Evolutionary conservation across 345 rosid species (phyloP), one percentile per base, ranked within the genome.

Genomic region (Cardamine resedifolia): DNA sequence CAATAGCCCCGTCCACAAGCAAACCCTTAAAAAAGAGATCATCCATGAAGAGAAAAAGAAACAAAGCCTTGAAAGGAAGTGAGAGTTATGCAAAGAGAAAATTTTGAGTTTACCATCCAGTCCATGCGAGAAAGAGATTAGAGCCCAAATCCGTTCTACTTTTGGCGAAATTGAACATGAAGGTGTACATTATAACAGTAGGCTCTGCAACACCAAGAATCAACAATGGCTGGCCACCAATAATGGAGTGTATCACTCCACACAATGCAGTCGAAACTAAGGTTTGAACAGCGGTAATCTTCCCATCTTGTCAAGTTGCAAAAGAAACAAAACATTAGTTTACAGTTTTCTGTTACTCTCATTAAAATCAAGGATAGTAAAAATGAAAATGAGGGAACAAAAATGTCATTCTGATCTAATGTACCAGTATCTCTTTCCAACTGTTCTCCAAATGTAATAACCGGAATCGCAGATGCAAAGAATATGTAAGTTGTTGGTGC

Each of bases 131-230:
- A 75, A 91, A 94, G 70, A 91, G 95, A 60, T 78, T 71, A 53
- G 90, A 66, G 8, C 97, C 97, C 90, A 94, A 85, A 47, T 88
- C 95, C 15, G 83, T 71, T 76, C 91, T 81, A 61, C 71, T 87
- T 74, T 94, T 94, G 2, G 90, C 96, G 58, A 94, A 94, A 55
- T 88, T 85, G 85, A 89, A 93, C 97, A 93, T 83, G 83, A 90
- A 93, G 16, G 96, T 90, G 79, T 93, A 93, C 98, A 93, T 94
- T 39, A 94, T 84, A 11, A 94, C 97, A 44, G 98, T 94, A 57
- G 97, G 98, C 81, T 94, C 98, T 38, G 98, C 98, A 52, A 94
- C 98, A 64, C 98, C 98, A 36, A 91, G 97, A 58, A 94, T 91
- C 81, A 93, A 77, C 71, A 93, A 77, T 38, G 96, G 97, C 79